These are phyloP conservation scores for Jatropha curcas DNA, from an alignment of 345 rosid species.

Conservation along the genomic window DNA sequence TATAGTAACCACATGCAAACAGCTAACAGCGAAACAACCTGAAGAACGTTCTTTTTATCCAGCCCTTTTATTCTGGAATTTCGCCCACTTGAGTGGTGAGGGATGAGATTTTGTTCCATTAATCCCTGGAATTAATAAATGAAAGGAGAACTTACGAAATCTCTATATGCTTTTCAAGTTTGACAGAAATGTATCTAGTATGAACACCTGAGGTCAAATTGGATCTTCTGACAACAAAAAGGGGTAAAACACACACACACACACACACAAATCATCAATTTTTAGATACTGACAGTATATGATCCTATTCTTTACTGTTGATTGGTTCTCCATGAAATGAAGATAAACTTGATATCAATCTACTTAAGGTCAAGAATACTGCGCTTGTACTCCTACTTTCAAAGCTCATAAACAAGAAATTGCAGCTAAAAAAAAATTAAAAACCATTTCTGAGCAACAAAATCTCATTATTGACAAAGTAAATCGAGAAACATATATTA, in stretches of 20 bases:
- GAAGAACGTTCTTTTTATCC: slow-evolving; percentile 2
- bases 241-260: too few species aligned
- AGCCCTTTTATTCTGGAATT: neutral
- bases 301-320: too few species aligned
- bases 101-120: slow-evolving; percentile 7
- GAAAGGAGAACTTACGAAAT: neutral
- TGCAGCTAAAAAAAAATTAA: too few species aligned
- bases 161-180: too few species aligned
- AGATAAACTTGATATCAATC: neutral
- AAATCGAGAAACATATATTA: too few species aligned
- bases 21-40: neutral
- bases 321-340: too few species aligned
- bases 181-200: too few species aligned
- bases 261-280: too few species aligned
- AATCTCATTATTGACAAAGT: neutral
- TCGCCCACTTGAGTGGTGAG: neutral
- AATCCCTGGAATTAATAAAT: slow-evolving; percentile 2
- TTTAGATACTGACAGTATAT: neutral
- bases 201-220: too few species aligned
- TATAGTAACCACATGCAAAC: slow-evolving; percentile 6
- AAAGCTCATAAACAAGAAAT: neutral
- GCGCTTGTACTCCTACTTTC: neutral
- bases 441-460: neutral
- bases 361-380: neutral
- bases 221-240: too few species aligned